A percentile compares a stretch with the other conserved stretches of the same genome.
These are phyloP conservation scores for Dissoconium aciculare DNA, from an alignment of 2,329 filamentous ascomycete genomes.

Conservation along the genomic window DNA sequence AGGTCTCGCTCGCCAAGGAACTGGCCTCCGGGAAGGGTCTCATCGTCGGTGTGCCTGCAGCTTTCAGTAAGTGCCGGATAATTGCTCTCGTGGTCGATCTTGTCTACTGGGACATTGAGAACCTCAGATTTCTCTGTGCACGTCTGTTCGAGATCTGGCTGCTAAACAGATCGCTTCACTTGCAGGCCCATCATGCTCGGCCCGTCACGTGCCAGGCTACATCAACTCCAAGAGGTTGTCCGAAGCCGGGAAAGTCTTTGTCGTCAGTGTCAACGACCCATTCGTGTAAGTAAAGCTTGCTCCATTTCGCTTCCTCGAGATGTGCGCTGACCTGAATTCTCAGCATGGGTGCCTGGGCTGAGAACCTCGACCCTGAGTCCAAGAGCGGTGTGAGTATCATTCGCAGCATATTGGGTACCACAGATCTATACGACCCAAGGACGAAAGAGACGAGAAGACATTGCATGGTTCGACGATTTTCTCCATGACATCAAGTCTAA, in stretches of 20 bases:
- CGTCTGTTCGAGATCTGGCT: no score
- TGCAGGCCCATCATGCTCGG: constrained; percentile 45
- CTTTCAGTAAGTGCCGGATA: constrained; percentile 25
- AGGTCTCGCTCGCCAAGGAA: constrained; percentile 72
- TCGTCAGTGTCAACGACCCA: constrained; percentile 83
- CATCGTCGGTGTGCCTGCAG: constrained; percentile 64
- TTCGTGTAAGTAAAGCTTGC: constrained; percentile 74
- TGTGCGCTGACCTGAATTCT: no score
- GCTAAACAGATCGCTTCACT: constrained; percentile 1
- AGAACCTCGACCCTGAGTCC: constrained; percentile 58
- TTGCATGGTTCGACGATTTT: no score
- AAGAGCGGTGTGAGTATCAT: constrained; percentile 54
- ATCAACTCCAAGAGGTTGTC: constrained; percentile 65
- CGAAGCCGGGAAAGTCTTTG: constrained; percentile 69
- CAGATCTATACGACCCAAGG: no score
- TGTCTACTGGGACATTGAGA: no score
- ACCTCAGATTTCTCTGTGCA: neutral
- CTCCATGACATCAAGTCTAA: neutral
- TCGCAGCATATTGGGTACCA: no score
- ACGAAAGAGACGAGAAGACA: no score
- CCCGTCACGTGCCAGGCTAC: constrained; percentile 70
- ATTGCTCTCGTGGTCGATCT: constrained; percentile 13
- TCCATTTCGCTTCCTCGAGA: no score
- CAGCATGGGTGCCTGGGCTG: constrained; percentile 82
- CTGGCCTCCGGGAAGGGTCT: constrained; percentile 53